A percentile compares a stretch with the other conserved stretches of the same genome.
Conservation (phyloP, 129 eudicot genomes). For the Helianthus tuberosus region DNA sequence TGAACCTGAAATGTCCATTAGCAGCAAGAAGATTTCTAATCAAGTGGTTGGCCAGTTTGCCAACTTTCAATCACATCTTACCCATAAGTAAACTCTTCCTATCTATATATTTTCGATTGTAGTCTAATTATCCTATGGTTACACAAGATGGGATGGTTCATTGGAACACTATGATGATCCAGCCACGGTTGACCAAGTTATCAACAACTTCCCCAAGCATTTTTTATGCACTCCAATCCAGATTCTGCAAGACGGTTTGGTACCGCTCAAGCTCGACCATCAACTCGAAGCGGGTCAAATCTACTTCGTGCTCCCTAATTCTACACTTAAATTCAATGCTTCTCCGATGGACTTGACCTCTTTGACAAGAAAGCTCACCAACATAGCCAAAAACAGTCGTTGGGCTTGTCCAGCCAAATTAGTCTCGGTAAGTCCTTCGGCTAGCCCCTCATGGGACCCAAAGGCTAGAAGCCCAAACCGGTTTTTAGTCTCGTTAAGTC, state of each 20-base stretch:
- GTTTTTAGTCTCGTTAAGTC: conserved; percentile 6
- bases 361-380: conserved; percentile 42
- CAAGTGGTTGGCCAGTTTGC: conserved; percentile 21
- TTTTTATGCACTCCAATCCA: conserved; percentile 56
- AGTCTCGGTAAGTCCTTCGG: conserved; percentile 8
- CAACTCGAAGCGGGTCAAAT: conserved; percentile 40
- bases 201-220: conserved; percentile 37
- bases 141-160: conserved; percentile 41
- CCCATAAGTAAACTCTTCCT: conserved; percentile 21
- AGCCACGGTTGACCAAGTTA: conserved; percentile 40
- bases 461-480: no score
- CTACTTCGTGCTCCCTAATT: conserved; percentile 55
- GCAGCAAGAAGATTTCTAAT: conserved; percentile 2
- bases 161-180: conserved; percentile 46
- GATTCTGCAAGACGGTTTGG: conserved; percentile 35
- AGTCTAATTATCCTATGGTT: no score
- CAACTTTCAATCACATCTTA: neutral
- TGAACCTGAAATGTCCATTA: no score
- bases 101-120: conserved; percentile 2
- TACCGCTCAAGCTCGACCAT: conserved; percentile 35
- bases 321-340: conserved; percentile 37
- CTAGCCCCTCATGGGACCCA: neutral
- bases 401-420: neutral
- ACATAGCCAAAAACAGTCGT: conserved; percentile 29
- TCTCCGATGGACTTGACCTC: conserved; percentile 53